A percentile compares a stretch with the other conserved stretches of the same genome.
Conservation (phyloP, 2,329 filamentous ascomycete genomes). For the Ceratocystis variospora region DNA sequence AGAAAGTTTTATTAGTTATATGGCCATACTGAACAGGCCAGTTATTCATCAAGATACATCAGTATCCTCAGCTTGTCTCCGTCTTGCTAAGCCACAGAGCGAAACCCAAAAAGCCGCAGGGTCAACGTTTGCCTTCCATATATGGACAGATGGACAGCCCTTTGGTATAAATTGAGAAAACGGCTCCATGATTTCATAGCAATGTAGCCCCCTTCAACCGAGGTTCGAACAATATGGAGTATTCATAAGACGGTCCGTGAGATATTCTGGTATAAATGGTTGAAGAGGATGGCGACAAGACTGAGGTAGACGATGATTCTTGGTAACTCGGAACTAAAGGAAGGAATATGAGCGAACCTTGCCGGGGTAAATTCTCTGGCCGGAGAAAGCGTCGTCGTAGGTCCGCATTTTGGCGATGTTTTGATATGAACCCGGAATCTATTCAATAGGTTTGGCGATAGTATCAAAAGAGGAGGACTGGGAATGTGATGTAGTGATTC, state of each 20-base stretch:
- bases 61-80: not conserved
- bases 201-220: not conserved
- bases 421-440: conserved; percentile 31
- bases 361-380: conserved; percentile 53
- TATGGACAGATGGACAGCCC: not conserved
- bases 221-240: not conserved
- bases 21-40: not conserved
- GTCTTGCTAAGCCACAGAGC: not conserved
- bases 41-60: conserved; percentile 1
- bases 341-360: conserved; percentile 38
- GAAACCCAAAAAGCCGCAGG: conserved; percentile 4
- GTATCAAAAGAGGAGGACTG: conserved; percentile 26
- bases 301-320: conserved; percentile 3
- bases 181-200: not conserved
- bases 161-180: not conserved
- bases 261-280: not conserved
- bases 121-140: not conserved
- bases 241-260: not conserved
- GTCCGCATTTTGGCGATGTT: conserved; percentile 42
- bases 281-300: conserved; percentile 1
- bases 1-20: conserved; percentile 11
- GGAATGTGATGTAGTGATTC: conserved; percentile 19
- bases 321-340: conserved; percentile 5
- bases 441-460: conserved; percentile 30
- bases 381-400: conserved; percentile 54